These are phyloP conservation scores for Aspergillus sp. DNA, from an alignment of 2,329 filamentous ascomycete genomes.

Conservation along the genomic window DNA sequence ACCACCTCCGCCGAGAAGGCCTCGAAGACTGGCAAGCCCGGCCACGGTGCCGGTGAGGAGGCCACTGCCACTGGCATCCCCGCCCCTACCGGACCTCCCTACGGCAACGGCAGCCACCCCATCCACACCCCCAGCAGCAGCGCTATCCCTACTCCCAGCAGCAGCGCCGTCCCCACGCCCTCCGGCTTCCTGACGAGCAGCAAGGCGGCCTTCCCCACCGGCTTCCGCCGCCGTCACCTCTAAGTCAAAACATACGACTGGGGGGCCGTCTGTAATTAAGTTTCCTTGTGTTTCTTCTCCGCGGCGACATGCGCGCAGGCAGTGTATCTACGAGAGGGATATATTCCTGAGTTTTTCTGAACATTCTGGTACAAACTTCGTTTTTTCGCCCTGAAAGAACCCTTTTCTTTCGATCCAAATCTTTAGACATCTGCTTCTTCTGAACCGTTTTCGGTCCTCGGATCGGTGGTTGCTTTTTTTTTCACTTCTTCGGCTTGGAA, in stretches of 20 bases:
- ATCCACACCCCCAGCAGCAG: conserved; percentile 15
- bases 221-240: conserved; percentile 26
- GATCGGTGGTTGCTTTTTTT: conserved; percentile 9
- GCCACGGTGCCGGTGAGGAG: conserved; percentile 5
- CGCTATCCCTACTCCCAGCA: conserved; percentile 17
- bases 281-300: conserved; percentile 19
- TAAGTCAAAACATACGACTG: conserved; percentile 8
- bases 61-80: conserved; percentile 6
- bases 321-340: conserved; percentile 24
- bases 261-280: conserved; percentile 15
- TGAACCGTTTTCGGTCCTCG: not conserved
- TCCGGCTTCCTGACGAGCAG: conserved; percentile 34
- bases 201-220: conserved; percentile 20
- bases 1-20: not conserved
- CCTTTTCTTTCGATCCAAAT: not conserved
- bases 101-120: conserved; percentile 19
- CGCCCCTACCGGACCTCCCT: conserved; percentile 16
- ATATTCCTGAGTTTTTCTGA: conserved; percentile 18
- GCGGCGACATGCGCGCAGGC: conserved; percentile 23
- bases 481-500: not conserved
- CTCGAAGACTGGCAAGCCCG: conserved; percentile 4
- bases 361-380: conserved; percentile 17
- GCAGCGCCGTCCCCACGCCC: conserved; percentile 20
- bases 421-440: not conserved
- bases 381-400: not conserved